Conservation (phyloP, 164 flowering plant genomes). For the Chloranthus sessilifolius region DNA sequence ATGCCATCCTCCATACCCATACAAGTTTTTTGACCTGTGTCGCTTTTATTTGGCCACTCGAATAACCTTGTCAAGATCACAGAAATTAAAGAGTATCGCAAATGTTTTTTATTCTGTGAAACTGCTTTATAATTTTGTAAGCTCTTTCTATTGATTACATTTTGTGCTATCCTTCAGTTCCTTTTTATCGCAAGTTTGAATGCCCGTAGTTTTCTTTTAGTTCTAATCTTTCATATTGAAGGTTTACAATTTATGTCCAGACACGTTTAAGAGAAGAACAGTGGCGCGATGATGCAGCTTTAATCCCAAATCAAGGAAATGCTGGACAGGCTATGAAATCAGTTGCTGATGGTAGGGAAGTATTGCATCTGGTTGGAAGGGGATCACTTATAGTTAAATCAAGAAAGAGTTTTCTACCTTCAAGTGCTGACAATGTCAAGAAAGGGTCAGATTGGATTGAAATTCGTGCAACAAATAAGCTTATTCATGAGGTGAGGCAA, state of each 20-base stretch:
- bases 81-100: too few species aligned
- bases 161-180: background rate
- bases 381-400: slow-evolving; percentile 7
- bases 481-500: slow-evolving; percentile 30
- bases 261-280: slow-evolving; percentile 14
- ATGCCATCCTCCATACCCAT: too few species aligned
- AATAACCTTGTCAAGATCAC: too few species aligned
- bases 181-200: background rate
- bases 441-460: slow-evolving; percentile 17
- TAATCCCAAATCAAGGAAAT: slow-evolving; percentile 13
- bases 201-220: too few species aligned
- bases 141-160: too few species aligned
- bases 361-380: slow-evolving; percentile 9
- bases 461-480: slow-evolving; percentile 27
- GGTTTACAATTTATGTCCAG: slow-evolving; percentile 13
- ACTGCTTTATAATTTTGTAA: too few species aligned
- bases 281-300: slow-evolving; percentile 9
- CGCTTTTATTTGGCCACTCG: too few species aligned
- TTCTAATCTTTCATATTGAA: background rate
- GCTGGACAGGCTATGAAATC: slow-evolving; percentile 11
- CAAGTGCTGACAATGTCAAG: slow-evolving; percentile 7
- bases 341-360: slow-evolving; percentile 9
- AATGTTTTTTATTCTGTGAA: too few species aligned
- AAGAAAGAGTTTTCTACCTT: slow-evolving; percentile 4
- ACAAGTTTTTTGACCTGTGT: too few species aligned